These are phyloP conservation scores for Colletotrichum siamense DNA, from an alignment of 2,329 filamentous ascomycete species.

Conservation along the genomic window DNA sequence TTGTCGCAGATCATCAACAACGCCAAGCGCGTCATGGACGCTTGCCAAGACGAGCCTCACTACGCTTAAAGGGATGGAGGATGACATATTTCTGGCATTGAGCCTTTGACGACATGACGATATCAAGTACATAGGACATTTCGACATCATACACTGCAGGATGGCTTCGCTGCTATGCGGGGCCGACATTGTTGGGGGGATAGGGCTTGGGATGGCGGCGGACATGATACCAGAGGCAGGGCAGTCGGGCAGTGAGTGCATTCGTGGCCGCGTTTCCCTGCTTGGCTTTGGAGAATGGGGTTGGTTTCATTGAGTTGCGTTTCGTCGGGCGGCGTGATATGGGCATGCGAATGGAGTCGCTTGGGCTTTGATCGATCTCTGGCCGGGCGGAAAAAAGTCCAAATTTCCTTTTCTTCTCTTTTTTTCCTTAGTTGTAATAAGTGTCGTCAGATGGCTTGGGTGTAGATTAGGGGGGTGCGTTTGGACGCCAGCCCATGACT, in stretches of 20 bases:
- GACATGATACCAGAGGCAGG: background rate
- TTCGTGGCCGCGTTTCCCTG: conserved; percentile 13
- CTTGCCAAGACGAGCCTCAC: conserved; percentile 15
- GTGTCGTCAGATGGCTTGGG: background rate
- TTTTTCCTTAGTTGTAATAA: background rate
- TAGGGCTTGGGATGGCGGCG: background rate
- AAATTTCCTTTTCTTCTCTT: background rate
- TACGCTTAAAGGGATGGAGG: conserved; percentile 8
- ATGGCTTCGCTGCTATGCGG: background rate
- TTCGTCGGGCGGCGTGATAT: conserved; percentile 6
- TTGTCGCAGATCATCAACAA: conserved; percentile 48
- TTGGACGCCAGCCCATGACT: conserved; percentile 1
- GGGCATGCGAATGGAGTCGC: conserved; percentile 16
- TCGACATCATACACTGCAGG: conserved; percentile 17
- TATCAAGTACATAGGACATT: conserved; percentile 24
- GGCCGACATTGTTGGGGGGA: background rate
- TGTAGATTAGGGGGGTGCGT: background rate
- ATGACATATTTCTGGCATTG: background rate
- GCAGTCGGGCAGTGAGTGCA: conserved; percentile 8
- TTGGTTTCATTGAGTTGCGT: conserved; percentile 1
- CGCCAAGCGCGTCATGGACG: conserved; percentile 35
- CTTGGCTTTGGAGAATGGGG: conserved; percentile 16
- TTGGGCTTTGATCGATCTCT: conserved; percentile 3
- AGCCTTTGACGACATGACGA: conserved; percentile 20
- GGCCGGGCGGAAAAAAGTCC: conserved; percentile 4